Percentiles rank a stretch among this genome's conserved stretches.
These are phyloP conservation scores for Musa beccarii DNA, from an alignment of 176 grass and related monocot species.

Conservation along the genomic window DNA sequence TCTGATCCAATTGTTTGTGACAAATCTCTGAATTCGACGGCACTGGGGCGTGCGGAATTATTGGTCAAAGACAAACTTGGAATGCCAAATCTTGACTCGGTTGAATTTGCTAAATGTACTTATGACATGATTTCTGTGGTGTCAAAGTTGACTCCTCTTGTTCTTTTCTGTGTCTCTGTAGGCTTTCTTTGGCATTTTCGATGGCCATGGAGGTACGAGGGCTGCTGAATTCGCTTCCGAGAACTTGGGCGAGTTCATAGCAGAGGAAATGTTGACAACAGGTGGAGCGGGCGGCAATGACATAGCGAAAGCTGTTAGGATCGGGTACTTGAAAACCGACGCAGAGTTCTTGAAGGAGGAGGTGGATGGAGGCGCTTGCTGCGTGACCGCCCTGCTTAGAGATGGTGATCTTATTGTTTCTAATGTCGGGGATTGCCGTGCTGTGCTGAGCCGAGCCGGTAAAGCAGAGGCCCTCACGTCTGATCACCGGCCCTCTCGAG, in stretches of 20 bases:
- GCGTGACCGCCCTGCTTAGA: conserved; percentile 64
- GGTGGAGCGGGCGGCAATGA: conserved; percentile 9
- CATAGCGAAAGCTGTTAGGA: conserved; percentile 43
- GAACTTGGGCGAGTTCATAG: conserved; percentile 62
- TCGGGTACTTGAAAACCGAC: conserved; percentile 59
- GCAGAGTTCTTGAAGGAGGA: conserved; percentile 66
- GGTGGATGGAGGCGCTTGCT: conserved; percentile 60
- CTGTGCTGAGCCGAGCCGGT: conserved; percentile 65
- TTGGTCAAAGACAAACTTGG: too few species aligned
- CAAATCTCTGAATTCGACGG: too few species aligned
- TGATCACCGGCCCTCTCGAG: conserved; percentile 57
- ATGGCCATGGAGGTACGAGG: conserved; percentile 75
- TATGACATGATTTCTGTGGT: background rate
- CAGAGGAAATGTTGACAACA: conserved; percentile 34
- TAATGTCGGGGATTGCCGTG: conserved; percentile 77
- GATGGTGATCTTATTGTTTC: conserved; percentile 67
- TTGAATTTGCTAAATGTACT: background rate
- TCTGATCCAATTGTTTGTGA: too few species aligned
- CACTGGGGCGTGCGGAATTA: too few species aligned
- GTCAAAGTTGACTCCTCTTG: background rate
- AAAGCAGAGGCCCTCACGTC: conserved; percentile 75
- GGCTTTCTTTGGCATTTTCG: conserved; percentile 92
- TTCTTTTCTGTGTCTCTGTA: conserved; percentile 9
- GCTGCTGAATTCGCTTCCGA: conserved; percentile 80
- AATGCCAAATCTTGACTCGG: too few species aligned